Percentiles rank a stretch among this genome's conserved stretches.
Evolutionary conservation across 2,329 filamentous ascomycete genomes (phyloP).

Genomic region (Emergomyces orientalis): DNA sequence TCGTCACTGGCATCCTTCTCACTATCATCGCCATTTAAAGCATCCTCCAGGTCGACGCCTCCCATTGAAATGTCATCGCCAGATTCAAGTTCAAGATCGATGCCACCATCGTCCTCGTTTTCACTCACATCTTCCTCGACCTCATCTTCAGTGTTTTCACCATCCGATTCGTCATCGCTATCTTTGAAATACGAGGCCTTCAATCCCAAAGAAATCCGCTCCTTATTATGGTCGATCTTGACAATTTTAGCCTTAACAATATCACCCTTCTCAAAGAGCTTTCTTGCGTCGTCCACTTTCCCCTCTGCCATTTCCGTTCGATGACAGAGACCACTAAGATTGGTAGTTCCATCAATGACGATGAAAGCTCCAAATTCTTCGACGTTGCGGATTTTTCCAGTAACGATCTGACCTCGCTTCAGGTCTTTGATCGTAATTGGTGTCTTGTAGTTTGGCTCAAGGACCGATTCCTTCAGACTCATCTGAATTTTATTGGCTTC

Average conservation of each 20-base stretch:
- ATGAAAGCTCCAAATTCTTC: slow-evolving; percentile 95
- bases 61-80: slow-evolving; percentile 33
- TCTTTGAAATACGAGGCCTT: slow-evolving; percentile 85
- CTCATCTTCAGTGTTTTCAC: slow-evolving; percentile 31
- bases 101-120: slow-evolving; percentile 28
- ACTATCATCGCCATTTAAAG: slow-evolving; percentile 31
- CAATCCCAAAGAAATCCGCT: slow-evolving; percentile 76
- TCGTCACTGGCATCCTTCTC: slow-evolving; percentile 43
- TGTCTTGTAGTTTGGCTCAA: slow-evolving; percentile 69
- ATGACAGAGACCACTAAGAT: slow-evolving; percentile 89
- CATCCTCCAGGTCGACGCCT: slow-evolving; percentile 38
- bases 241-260: slow-evolving; percentile 85
- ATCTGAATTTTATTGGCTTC: slow-evolving; percentile 66
- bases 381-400: slow-evolving; percentile 84
- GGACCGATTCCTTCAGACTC: slow-evolving; percentile 74
- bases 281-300: slow-evolving; percentile 70
- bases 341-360: slow-evolving; percentile 73
- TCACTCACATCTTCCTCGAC: slow-evolving; percentile 38
- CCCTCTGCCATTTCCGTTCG: slow-evolving; percentile 84
- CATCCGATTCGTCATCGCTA: slow-evolving; percentile 42
- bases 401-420: slow-evolving; percentile 69
- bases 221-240: slow-evolving; percentile 63
- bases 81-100: slow-evolving; percentile 25
- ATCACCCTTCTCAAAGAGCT: slow-evolving; percentile 83
- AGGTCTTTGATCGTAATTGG: slow-evolving; percentile 68